These are phyloP conservation scores for Ophiostoma pallidulum DNA, from an alignment of 2,329 filamentous ascomycete species.

Conservation along the genomic window DNA sequence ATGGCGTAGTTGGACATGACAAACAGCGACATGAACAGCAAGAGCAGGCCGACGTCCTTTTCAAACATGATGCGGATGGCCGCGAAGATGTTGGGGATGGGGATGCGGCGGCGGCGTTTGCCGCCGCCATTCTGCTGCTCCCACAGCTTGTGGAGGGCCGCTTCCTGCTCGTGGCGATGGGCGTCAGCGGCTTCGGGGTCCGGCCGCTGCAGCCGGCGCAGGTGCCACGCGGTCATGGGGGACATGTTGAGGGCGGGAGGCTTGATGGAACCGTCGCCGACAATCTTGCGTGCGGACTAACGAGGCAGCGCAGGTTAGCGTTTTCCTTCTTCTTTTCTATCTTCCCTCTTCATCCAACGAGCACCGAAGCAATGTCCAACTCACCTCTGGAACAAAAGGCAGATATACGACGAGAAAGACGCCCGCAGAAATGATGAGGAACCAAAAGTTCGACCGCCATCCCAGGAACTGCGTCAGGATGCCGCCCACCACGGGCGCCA, in stretches of 20 bases:
- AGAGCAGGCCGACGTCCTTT: constrained; percentile 26
- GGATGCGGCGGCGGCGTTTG: constrained; percentile 16
- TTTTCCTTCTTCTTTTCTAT: not conserved
- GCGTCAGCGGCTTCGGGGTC: constrained; percentile 14
- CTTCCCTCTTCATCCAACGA: no score
- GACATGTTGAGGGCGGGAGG: constrained; percentile 23
- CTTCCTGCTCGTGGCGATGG: constrained; percentile 8
- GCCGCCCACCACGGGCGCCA: constrained; percentile 44
- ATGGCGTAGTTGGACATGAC: constrained; percentile 28
- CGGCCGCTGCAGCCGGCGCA: not conserved
- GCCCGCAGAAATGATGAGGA: constrained; percentile 35
- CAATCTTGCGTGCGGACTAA: constrained; percentile 32
- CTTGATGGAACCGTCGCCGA: constrained; percentile 36
- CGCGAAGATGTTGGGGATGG: constrained; percentile 23
- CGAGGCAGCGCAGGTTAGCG: not conserved
- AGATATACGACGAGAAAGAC: constrained; percentile 27
- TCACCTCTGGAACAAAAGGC: constrained; percentile 18
- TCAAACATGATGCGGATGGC: constrained; percentile 26
- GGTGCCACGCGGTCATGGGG: constrained; percentile 11
- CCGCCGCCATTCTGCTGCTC: constrained; percentile 14
- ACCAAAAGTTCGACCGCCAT: constrained; percentile 49
- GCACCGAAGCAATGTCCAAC: no score
- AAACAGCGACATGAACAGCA: constrained; percentile 28
- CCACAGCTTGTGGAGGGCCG: constrained; percentile 9
- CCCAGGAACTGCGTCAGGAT: constrained; percentile 40